Percentiles rank a stretch among this genome's conserved stretches.
Conservation (phyloP, 2,329 filamentous ascomycete genomes). For the Colletotrichum musae region DNA sequence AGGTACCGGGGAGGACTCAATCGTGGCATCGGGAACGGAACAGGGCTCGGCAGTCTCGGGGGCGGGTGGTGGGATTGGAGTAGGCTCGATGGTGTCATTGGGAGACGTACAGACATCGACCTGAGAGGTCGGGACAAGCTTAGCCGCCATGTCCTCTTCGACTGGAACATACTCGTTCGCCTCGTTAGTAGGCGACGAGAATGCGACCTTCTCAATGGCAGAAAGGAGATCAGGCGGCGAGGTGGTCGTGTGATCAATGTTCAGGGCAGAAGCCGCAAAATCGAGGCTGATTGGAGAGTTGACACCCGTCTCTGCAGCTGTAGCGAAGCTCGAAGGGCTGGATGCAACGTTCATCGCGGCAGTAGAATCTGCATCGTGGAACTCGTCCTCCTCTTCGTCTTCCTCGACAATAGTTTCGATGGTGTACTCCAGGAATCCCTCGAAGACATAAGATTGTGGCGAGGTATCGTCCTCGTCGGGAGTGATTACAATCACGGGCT, state of each 20-base stretch:
- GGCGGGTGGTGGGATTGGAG: constrained; percentile 1
- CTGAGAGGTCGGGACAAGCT: constrained; percentile 9
- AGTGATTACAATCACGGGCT: constrained; percentile 10
- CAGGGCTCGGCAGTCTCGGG: constrained; percentile 16
- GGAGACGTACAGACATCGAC: constrained; percentile 37
- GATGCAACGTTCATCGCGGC: constrained; percentile 8
- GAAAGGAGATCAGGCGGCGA: constrained; percentile 2
- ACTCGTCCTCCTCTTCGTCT: constrained; percentile 34
- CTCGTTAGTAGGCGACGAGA: background rate
- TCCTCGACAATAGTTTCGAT: constrained; percentile 34
- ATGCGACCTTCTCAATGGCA: background rate
- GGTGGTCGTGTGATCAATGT: background rate
- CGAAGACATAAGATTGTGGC: constrained; percentile 3
- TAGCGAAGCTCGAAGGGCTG: constrained; percentile 38
- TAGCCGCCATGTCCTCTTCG: background rate
- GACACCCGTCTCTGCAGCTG: constrained; percentile 26
- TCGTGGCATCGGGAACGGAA: background rate
- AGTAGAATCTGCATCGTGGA: constrained; percentile 32
- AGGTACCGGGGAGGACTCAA: background rate
- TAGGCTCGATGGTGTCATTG: constrained; percentile 21
- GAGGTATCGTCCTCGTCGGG: constrained; percentile 6
- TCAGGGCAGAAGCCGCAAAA: background rate
- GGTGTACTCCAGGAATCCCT: constrained; percentile 34
- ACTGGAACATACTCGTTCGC: constrained; percentile 1
- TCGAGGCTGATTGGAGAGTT: constrained; percentile 33